Conservation (phyloP, 2,329 filamentous ascomycete species). For the Cladosporium sphaerospermum region DNA sequence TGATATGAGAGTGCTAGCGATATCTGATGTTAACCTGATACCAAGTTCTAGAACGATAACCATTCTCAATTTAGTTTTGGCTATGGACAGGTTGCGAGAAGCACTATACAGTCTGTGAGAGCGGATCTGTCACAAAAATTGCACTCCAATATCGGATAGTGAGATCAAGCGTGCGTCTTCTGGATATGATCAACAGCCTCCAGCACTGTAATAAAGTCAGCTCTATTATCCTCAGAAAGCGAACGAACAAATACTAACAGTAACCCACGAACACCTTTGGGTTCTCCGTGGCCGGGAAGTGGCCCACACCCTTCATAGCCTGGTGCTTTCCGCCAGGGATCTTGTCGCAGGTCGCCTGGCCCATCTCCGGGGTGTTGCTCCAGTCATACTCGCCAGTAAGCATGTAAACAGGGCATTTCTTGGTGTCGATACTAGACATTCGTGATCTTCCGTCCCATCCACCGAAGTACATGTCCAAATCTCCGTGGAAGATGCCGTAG, state of each 20-base stretch:
- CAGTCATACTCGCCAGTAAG: conserved; percentile 47
- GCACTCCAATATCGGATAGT: background rate
- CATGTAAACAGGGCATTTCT: conserved; percentile 47
- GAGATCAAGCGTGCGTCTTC: conserved; percentile 11
- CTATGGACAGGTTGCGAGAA: no score
- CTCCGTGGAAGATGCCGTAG: conserved; percentile 48
- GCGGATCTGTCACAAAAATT: background rate
- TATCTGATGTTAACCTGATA: no score
- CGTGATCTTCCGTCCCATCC: conserved; percentile 38
- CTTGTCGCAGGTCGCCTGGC: conserved; percentile 42
- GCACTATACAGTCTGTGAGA: no score
- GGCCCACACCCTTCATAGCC: conserved; percentile 41
- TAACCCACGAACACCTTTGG: conserved; percentile 28
- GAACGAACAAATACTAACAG: conserved; percentile 15
- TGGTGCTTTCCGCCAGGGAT: conserved; percentile 41
- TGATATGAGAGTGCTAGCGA: no score
- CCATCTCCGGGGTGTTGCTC: conserved; percentile 43
- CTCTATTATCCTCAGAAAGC: background rate
- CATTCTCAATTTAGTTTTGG: no score
- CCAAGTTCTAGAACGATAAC: no score
- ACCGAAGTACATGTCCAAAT: conserved; percentile 32
- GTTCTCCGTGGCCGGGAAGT: conserved; percentile 44
- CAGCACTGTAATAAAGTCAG: conserved; percentile 19
- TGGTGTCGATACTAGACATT: conserved; percentile 41
- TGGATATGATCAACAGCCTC: conserved; percentile 31